phyloP scores from a whole-genome alignment of 306 rosid genomes.

The Lotus japonicus region DNA sequence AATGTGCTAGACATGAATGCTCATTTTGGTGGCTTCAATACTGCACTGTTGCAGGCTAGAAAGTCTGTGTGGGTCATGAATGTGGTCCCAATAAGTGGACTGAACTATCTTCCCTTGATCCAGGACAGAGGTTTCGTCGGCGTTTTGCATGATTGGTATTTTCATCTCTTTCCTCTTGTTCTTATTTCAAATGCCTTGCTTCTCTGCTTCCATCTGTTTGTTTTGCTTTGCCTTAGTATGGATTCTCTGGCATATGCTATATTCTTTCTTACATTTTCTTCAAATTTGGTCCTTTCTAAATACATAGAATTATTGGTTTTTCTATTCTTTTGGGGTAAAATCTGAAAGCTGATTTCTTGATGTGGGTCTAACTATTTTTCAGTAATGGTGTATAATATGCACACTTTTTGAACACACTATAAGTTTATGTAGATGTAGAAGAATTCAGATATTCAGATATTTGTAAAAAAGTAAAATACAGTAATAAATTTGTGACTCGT shows the following conservation, averaged over 20 bases:
- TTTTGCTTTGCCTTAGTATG: conserved; percentile 12
- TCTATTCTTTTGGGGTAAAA: neutral
- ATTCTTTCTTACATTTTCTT: neutral
- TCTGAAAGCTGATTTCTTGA: neutral
- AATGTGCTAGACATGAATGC: conserved; percentile 96
- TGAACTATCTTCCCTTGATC: conserved; percentile 79
- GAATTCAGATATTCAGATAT: neutral
- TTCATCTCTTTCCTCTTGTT: conserved; percentile 14
- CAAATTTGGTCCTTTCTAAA: neutral
- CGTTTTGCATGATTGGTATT: conserved; percentile 89
- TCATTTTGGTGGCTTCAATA: conserved; percentile 76
- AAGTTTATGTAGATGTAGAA: neutral
- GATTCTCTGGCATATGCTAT: neutral
- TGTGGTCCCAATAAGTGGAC: conserved; percentile 71
- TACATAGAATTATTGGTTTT: neutral
- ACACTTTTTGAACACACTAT: neutral
- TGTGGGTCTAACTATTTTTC: neutral
- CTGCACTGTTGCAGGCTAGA: conserved; percentile 73
- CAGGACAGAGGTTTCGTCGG: conserved; percentile 88
- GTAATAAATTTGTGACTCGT: neutral
- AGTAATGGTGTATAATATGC: neutral
- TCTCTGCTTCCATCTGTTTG: neutral
- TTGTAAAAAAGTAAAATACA: neutral
- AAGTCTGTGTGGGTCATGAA: conserved; percentile 98
- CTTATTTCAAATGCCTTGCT: neutral